Conservation (phyloP, 495 filamentous ascomycete genomes). For the Tuber indicum region DNA sequence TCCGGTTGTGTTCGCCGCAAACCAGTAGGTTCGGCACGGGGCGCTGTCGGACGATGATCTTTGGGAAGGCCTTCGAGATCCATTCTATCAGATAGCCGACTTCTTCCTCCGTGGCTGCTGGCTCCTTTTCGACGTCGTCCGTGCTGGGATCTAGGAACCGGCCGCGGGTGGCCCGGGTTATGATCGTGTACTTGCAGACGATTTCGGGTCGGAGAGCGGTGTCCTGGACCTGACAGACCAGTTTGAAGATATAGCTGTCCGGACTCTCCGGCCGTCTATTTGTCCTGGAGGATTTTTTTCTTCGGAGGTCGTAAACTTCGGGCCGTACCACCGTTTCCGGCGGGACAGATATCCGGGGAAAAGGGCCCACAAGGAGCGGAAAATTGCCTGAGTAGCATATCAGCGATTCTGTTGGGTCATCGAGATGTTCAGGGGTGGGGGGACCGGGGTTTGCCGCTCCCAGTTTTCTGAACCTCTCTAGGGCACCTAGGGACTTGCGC, state of each 20-base stretch:
- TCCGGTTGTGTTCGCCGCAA: neutral
- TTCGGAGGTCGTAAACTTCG: neutral
- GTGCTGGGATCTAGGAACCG: neutral
- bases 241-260: neutral
- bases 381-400: neutral
- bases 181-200: neutral
- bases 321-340: neutral
- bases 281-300: neutral
- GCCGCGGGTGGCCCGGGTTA: neutral
- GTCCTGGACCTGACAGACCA: neutral
- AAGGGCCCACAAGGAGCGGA: neutral
- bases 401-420: constrained; percentile 3
- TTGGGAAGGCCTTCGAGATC: constrained; percentile 17
- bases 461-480: neutral
- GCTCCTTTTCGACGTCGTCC: constrained; percentile 23
- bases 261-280: neutral
- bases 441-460: neutral
- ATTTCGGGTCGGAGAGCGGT: neutral
- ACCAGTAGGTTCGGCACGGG: neutral
- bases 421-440: neutral
- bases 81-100: constrained; percentile 13
- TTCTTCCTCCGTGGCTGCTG: constrained; percentile 10
- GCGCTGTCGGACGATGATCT: neutral
- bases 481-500: neutral
- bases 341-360: neutral